Base-by-base conservation (phyloP, 2,329 filamentous ascomycete genomes). In the Colletotrichum paranaense region DNA sequence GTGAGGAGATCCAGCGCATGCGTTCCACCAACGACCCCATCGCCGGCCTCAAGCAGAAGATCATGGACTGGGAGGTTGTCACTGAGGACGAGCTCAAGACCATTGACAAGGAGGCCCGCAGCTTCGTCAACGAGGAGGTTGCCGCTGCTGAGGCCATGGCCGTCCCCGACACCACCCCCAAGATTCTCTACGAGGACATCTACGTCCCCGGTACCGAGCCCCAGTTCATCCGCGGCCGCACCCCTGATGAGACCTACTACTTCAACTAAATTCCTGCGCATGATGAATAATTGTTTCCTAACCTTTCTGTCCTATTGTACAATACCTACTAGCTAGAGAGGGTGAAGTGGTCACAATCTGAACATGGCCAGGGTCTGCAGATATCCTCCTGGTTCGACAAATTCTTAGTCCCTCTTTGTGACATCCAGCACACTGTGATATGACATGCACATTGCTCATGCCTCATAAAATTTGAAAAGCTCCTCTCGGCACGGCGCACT, bases 1-100 rank as follows among this genome's bases (percentile, higher is more conserved):
- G 97, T 86, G 97, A 99, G 89, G 97, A 99, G 88, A 98, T 99
- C 82, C 96, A 98, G 90, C 95, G 96, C 85, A 99, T 99, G 97
- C 94, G 97, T 81, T 97, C 94, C 80, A 99, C 97, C 87, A 94
- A 98, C 87, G 97, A 99, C 87, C 95, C 97, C 78, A 99, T 99
- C 82, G 95, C 95, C 80, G 97, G 97, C 74, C 92, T 99, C 79
- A 98, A 98, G 92, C 94, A 97, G 89, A 98, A 98, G 90, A 93
- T 99, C 77, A 88, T 99, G 72, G 97, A 99, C 86, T 99, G 97
- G 97, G 91, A 91, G 74, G 93, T 99, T 77, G 92, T 92, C 78
- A 92, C 89, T 74, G 97, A 99, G 89, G 95, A 98, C 53, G 96
- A 98, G 87, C 92, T 99, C 84, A 99, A 99, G 93, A 84, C 84